Evolutionary conservation across 1,284 basidiomycete species (phyloP).

Genomic region (Rhodotorula sp.): DNA sequence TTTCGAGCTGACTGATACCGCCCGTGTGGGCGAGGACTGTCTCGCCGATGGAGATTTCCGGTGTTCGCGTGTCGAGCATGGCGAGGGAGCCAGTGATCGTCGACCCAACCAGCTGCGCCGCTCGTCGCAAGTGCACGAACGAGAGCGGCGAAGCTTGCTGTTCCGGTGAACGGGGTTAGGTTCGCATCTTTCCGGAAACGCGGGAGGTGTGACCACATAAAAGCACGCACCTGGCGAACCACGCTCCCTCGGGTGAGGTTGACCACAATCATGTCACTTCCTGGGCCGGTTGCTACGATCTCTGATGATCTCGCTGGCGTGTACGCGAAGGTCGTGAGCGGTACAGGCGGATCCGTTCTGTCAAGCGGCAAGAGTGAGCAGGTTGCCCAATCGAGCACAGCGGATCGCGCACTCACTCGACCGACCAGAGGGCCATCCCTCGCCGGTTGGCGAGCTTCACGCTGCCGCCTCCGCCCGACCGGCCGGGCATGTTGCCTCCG

Average conservation of each 20-base stretch:
- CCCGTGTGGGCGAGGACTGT: slow-evolving; percentile 72
- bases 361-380: background rate
- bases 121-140: slow-evolving; percentile 32
- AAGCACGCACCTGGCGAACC: slow-evolving; percentile 28
- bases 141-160: slow-evolving; percentile 30
- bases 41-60: slow-evolving; percentile 35
- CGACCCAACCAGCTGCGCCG: slow-evolving; percentile 39
- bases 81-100: slow-evolving; percentile 37
- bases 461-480: slow-evolving; percentile 26
- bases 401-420: slow-evolving; percentile 31
- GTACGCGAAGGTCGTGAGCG: slow-evolving; percentile 36
- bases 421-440: slow-evolving; percentile 49
- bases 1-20: slow-evolving; percentile 78
- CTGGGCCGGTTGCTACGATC: slow-evolving; percentile 37
- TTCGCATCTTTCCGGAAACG: background rate
- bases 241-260: slow-evolving; percentile 33
- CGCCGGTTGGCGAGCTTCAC: slow-evolving; percentile 50
- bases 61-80: slow-evolving; percentile 41
- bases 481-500: slow-evolving; percentile 16
- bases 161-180: background rate
- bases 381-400: too few species aligned
- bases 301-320: slow-evolving; percentile 38
- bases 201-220: background rate
- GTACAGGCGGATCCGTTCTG: slow-evolving; percentile 32
- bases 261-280: slow-evolving; percentile 32